Conservation (phyloP, 148 eudicot genomes). For the Spergularia marina region DNA sequence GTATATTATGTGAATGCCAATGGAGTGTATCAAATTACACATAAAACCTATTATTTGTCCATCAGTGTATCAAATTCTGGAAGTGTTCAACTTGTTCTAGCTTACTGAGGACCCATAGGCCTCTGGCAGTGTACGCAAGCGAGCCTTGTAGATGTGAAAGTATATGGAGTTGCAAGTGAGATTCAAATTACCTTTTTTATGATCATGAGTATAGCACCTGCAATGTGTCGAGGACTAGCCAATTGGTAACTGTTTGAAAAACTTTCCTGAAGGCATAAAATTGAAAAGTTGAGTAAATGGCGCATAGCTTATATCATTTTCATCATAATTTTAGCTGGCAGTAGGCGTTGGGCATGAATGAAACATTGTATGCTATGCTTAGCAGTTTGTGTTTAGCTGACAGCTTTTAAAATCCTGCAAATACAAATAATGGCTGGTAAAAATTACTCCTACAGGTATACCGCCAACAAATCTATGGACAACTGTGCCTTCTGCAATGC, state of each 20-base stretch:
- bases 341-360: not conserved
- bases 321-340: too few species aligned
- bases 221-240: not conserved
- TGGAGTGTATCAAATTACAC: too few species aligned
- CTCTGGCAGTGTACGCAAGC: too few species aligned
- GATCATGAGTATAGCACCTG: not conserved
- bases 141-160: not conserved
- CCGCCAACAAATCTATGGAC: slow-evolving; percentile 91
- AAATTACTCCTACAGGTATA: slow-evolving; percentile 50
- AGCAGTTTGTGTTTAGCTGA: not conserved
- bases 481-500: slow-evolving; percentile 93
- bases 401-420: too few species aligned
- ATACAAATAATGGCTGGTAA: not conserved
- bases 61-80: too few species aligned
- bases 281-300: too few species aligned
- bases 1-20: too few species aligned
- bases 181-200: not conserved
- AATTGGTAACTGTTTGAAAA: not conserved
- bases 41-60: too few species aligned
- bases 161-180: not conserved
- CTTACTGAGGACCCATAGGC: too few species aligned
- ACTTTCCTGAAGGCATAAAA: not conserved
- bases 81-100: too few species aligned
- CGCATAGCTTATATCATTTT: too few species aligned
- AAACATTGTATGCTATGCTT: not conserved